phyloP scores from a whole-genome alignment of 2,329 filamentous ascomycete genomes.

The Parastagonospora nodorum region DNA sequence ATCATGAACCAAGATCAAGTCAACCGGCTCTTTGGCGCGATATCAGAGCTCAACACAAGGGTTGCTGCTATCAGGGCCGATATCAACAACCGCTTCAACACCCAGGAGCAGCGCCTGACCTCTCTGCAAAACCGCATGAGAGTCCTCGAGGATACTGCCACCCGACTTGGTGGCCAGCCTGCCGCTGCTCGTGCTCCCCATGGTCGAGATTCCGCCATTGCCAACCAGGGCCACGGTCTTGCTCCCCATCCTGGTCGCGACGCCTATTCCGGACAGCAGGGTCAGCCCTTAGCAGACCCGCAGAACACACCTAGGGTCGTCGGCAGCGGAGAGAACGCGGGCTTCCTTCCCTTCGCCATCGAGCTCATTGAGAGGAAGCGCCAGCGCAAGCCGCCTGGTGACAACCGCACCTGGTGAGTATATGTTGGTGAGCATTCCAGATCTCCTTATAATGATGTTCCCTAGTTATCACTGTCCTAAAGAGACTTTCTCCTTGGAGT shows the following conservation, averaged over 20 bases:
- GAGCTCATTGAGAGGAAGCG: conserved; percentile 3
- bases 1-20: neutral
- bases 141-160: neutral
- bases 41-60: neutral
- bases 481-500: conserved; percentile 2
- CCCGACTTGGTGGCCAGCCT: neutral
- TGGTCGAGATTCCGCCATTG: neutral
- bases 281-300: no score
- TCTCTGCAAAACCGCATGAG: neutral
- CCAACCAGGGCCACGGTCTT: no score
- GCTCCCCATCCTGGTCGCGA: no score
- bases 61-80: neutral
- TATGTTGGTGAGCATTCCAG: no score
- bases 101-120: neutral
- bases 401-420: conserved; percentile 3
- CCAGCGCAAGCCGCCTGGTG: neutral
- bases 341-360: conserved; percentile 9
- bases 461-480: neutral
- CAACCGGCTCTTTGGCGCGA: neutral
- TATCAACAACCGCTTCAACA: neutral
- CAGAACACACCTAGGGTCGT: neutral
- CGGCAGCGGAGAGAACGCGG: conserved; percentile 4
- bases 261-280: no score
- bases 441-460: neutral
- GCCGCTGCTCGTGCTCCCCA: neutral